Base-by-base conservation (phyloP, 2,329 filamentous ascomycete genomes). In the Ophiocordyceps robertsii region DNA sequence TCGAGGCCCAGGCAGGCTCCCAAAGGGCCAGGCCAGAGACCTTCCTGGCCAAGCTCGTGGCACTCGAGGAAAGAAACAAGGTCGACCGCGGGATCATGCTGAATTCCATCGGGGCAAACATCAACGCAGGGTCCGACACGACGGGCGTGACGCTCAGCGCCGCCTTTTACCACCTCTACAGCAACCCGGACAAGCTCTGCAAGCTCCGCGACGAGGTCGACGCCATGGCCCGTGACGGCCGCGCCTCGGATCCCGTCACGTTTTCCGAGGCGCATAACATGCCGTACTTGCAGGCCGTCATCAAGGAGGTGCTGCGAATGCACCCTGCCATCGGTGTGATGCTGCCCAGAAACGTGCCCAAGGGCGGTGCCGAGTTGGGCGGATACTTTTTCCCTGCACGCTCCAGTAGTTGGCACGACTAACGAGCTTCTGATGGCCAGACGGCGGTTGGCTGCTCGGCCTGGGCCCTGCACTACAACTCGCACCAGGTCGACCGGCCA, bases 161-260 rank as follows among this genome's bases (percentile, higher is more conserved):
- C 24, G 36, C 35, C 27, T 31, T 42, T n/a, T 38, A 40, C 32
- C 16, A 21, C 13, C 56, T 77, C 41, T 62, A 68, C 27, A 70
- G 63, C 11, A 66, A 64, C 37, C 71, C 71, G 0, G 54, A 56
- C 0, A 60, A 67, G 0, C 67, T 70, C 44, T 43, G 47, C 5
- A n/a, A 63, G 11, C 56, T 77, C 0, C 64, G 67, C 29, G 48
- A 51, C 1, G 73, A 77, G 48, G 63, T 74, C 29, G 63, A 69
- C 39, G 39, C 47, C 8, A 51, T 49, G 13, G 46, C 47, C 29
- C 14, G 33, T 47, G 37, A 43, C 47, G 51, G 48, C 14, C 40
- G 29, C 4, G 51, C 57, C 27, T 56, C 54, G 4, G n/a, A n/a
- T n/a, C n/a, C n/a, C 29, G 51, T 58, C 44, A 54, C 46, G 10